Evolutionary conservation across 1,284 basidiomycete genomes (phyloP).

Genomic region (Inonotus hispidus): DNA sequence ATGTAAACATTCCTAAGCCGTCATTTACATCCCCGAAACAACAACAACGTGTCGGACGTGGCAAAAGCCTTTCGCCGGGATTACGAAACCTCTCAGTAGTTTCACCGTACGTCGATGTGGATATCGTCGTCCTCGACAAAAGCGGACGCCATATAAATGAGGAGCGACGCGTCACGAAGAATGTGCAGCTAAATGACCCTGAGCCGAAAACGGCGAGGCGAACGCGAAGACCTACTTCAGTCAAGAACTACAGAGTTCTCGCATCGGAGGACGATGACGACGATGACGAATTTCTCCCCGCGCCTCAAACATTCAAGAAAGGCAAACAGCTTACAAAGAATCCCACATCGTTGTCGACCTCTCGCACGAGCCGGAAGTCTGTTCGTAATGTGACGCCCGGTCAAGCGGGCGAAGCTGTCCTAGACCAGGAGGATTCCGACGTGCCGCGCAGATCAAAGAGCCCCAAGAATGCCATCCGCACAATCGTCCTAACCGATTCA

Average conservation of each 20-base stretch:
- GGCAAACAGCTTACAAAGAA: not conserved
- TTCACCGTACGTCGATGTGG: slow-evolving; percentile 51
- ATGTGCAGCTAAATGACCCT: slow-evolving; percentile 17
- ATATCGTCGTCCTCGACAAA: slow-evolving; percentile 60
- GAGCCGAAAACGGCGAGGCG: not conserved
- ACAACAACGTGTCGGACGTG: not conserved
- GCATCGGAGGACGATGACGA: slow-evolving; percentile 12
- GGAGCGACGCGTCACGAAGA: slow-evolving; percentile 37
- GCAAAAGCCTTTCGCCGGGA: slow-evolving; percentile 31
- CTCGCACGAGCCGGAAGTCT: not conserved
- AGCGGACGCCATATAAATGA: slow-evolving; percentile 49
- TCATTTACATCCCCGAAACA: not conserved
- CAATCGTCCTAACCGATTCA: slow-evolving; percentile 6
- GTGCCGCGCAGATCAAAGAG: not conserved
- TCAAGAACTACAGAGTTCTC: not conserved
- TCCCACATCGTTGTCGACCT: not conserved
- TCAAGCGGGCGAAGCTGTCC: not conserved
- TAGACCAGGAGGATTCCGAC: not conserved
- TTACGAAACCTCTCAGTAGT: slow-evolving; percentile 29
- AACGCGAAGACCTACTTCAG: not conserved
- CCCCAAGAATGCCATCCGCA: slow-evolving; percentile 8
- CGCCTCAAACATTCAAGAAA: not conserved
- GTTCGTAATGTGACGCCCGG: not conserved
- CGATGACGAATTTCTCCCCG: slow-evolving; percentile 10
- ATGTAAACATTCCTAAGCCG: not conserved